These are phyloP conservation scores for Candida railenensis DNA, from an alignment of 805 yeast genomes.

Conservation along the genomic window DNA sequence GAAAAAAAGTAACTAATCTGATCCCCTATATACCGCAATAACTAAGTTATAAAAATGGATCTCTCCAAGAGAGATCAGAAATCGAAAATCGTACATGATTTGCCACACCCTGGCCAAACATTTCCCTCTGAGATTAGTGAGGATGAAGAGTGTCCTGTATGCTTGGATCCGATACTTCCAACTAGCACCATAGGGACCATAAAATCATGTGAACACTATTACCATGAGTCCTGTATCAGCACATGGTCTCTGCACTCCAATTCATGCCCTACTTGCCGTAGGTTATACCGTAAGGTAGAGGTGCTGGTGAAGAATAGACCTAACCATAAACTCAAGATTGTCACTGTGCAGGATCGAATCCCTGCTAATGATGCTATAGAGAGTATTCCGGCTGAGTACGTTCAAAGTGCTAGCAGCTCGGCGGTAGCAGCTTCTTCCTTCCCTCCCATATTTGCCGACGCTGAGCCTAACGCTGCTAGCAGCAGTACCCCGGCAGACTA, in stretches of 20 bases:
- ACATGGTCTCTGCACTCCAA: conserved; percentile 59
- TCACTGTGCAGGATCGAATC: conserved; percentile 28
- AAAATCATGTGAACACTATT: conserved; percentile 47
- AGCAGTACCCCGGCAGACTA: not conserved
- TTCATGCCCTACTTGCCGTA: conserved; percentile 63
- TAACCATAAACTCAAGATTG: conserved; percentile 5
- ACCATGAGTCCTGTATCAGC: conserved; percentile 56
- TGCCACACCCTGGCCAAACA: not conserved
- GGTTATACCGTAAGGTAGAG: conserved; percentile 39
- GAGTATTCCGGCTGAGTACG: conserved; percentile 34
- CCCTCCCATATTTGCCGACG: not conserved
- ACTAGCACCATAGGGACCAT: conserved; percentile 23
- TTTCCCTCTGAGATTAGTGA: not conserved
- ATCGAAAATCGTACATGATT: not conserved
- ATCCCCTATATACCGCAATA: no score
- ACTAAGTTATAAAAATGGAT: not conserved
- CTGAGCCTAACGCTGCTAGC: not conserved
- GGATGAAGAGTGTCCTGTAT: conserved; percentile 54
- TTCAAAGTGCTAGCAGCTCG: conserved; percentile 9
- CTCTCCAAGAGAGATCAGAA: not conserved
- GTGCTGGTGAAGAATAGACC: conserved; percentile 19
- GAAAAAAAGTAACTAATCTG: no score
- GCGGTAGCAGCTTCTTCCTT: not conserved
- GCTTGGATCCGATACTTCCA: conserved; percentile 39
- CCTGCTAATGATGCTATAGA: conserved; percentile 35